Percentiles rank a stretch among this genome's conserved stretches.
Evolutionary conservation across 2,329 filamentous ascomycete species (phyloP).

Genomic region (Colletotrichum sp.): DNA sequence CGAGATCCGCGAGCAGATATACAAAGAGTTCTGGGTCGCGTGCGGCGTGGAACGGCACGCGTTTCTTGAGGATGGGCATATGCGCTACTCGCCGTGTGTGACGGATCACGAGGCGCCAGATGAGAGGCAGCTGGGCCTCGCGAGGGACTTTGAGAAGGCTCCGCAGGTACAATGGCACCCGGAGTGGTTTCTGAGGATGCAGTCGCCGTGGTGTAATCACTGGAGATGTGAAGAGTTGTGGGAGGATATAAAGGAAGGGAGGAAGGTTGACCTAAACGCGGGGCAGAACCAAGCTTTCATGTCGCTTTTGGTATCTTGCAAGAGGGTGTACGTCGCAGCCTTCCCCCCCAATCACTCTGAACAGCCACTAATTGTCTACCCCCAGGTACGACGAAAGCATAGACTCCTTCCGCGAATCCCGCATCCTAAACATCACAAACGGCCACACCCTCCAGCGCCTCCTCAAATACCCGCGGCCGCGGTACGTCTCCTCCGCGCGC

Average conservation of each 20-base stretch:
- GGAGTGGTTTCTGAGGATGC: conserved; percentile 18
- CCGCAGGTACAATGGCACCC: conserved; percentile 8
- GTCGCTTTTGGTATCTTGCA: conserved; percentile 18
- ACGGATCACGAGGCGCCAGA: conserved; percentile 16
- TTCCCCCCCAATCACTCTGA: no score
- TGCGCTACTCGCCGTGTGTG: conserved; percentile 9
- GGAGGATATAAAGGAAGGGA: conserved; percentile 3
- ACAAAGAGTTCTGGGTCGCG: conserved; percentile 1
- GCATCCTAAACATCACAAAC: conserved; percentile 17
- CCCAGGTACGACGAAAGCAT: conserved; percentile 13
- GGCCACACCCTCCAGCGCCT: conserved; percentile 9
- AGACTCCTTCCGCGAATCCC: neutral
- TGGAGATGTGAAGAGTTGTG: conserved; percentile 20
- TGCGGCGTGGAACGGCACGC: conserved; percentile 11
- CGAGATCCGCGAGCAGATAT: conserved; percentile 20
- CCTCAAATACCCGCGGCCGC: neutral
- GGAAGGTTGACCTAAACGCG: neutral
- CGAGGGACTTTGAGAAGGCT: neutral
- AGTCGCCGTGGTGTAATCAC: conserved; percentile 24
- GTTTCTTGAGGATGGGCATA: neutral
- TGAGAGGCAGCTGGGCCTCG: conserved; percentile 10
- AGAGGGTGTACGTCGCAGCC: conserved; percentile 3
- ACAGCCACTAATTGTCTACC: neutral
- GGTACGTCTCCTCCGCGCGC: neutral
- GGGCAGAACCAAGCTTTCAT: neutral